These are phyloP conservation scores for Solanum habrochaites DNA, from an alignment of 257 asterid species.

Conservation along the genomic window DNA sequence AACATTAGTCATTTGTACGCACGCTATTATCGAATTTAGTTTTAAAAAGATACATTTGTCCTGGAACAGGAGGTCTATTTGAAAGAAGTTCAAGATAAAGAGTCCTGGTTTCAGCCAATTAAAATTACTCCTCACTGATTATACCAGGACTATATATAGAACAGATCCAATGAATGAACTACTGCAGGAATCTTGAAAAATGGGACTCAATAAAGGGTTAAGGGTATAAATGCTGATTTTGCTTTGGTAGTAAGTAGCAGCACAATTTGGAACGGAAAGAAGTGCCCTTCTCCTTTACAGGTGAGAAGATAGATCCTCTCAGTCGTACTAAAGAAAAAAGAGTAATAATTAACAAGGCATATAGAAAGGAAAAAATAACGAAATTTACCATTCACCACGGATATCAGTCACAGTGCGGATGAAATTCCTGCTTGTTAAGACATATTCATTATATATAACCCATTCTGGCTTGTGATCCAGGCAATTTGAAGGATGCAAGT, in stretches of 20 bases:
- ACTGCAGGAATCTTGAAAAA: background rate
- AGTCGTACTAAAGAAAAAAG: background rate
- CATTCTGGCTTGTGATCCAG: constrained; percentile 95
- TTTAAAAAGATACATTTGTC: background rate
- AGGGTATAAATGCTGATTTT: background rate
- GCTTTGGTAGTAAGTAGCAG: background rate
- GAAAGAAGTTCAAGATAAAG: background rate
- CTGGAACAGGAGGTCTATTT: background rate
- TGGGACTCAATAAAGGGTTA: background rate
- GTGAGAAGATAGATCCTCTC: background rate
- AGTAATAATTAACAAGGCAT: background rate
- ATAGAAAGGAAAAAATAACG: background rate
- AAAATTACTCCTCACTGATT: background rate
- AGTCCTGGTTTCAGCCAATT: background rate
- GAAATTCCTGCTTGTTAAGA: constrained; percentile 85
- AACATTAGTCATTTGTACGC: background rate
- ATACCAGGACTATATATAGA: background rate
- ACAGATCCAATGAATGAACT: background rate
- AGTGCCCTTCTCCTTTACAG: background rate
- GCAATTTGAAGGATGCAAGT: constrained; percentile 91
- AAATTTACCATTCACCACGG: constrained; percentile 86
- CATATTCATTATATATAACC: constrained; percentile 90
- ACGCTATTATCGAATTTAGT: background rate
- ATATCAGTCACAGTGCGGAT: constrained; percentile 91
- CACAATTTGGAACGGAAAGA: background rate